These are phyloP conservation scores for Candida xyloterini DNA, from an alignment of 805 yeast species.

Conservation along the genomic window DNA sequence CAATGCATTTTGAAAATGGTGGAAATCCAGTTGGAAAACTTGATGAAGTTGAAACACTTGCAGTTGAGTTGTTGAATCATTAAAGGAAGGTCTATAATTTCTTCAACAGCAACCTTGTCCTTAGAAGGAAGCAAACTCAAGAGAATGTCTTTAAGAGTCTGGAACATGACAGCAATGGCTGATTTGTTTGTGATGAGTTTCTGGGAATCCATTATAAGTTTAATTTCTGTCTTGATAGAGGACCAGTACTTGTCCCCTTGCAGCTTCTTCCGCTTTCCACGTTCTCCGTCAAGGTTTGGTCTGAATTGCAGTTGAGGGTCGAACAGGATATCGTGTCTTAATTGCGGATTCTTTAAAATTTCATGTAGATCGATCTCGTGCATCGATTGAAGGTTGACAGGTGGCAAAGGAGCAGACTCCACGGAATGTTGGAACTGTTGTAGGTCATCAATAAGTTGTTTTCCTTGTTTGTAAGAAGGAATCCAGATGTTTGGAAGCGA, in stretches of 20 bases:
- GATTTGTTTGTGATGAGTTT: slow-evolving; percentile 19
- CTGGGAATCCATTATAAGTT: slow-evolving; percentile 29
- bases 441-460: slow-evolving; percentile 18
- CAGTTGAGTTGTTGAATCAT: slow-evolving; percentile 70
- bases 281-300: slow-evolving; percentile 87
- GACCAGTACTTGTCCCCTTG: slow-evolving; percentile 83
- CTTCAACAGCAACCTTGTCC: slow-evolving; percentile 64
- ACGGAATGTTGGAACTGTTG: slow-evolving; percentile 10
- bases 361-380: slow-evolving; percentile 86
- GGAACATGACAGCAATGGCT: slow-evolving; percentile 63
- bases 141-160: slow-evolving; percentile 74
- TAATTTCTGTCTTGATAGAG: slow-evolving; percentile 68
- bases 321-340: slow-evolving; percentile 88
- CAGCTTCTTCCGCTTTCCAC: slow-evolving; percentile 74
- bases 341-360: slow-evolving; percentile 85
- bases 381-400: slow-evolving; percentile 75
- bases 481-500: slow-evolving; percentile 35
- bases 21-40: slow-evolving; percentile 71
- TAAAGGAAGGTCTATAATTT: slow-evolving; percentile 72
- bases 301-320: slow-evolving; percentile 91
- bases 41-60: slow-evolving; percentile 69
- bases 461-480: slow-evolving; percentile 24
- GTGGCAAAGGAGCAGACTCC: slow-evolving; percentile 49
- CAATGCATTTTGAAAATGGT: slow-evolving; percentile 81
- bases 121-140: slow-evolving; percentile 73